Conservation (phyloP, 2,329 filamentous ascomycete genomes). For the Lecanosticta acicola region DNA sequence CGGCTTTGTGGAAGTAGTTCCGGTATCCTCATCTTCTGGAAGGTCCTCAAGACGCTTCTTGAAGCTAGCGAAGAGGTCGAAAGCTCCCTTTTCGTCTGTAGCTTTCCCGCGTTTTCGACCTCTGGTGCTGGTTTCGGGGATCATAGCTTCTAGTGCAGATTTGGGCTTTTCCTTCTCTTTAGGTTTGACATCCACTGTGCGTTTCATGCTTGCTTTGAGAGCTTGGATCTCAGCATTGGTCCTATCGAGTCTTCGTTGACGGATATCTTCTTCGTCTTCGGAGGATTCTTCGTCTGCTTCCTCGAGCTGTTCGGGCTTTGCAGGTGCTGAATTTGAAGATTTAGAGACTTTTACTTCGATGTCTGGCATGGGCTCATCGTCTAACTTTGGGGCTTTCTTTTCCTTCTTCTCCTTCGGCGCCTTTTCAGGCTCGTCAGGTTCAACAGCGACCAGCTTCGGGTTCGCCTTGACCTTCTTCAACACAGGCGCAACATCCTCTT, state of each 20-base stretch:
- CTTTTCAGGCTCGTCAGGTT: slow-evolving; percentile 25
- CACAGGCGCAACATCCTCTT: slow-evolving; percentile 55
- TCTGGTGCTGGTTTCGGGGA: slow-evolving; percentile 63
- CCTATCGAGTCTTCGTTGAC: slow-evolving; percentile 48
- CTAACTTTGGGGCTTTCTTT: slow-evolving; percentile 5
- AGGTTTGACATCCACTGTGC: slow-evolving; percentile 42
- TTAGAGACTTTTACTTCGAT: slow-evolving; percentile 1
- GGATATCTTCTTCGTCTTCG: slow-evolving; percentile 19
- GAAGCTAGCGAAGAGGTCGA: slow-evolving; percentile 74
- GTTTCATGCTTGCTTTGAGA: slow-evolving; percentile 74
- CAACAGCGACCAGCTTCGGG: slow-evolving; percentile 59
- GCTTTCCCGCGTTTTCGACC: slow-evolving; percentile 62
- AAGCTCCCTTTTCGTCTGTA: slow-evolving; percentile 49
- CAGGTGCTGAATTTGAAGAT: neutral
- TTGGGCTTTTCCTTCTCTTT: slow-evolving; percentile 54
- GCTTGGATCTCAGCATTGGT: slow-evolving; percentile 77
- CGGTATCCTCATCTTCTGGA: slow-evolving; percentile 12
- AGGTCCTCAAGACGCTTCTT: slow-evolving; percentile 63
- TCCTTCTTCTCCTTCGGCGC: slow-evolving; percentile 16
- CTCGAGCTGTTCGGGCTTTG: neutral
- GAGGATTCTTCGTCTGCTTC: slow-evolving; percentile 11
- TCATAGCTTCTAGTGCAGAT: slow-evolving; percentile 65
- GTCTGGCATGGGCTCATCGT: slow-evolving; percentile 11
- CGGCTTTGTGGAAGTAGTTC: slow-evolving; percentile 1
- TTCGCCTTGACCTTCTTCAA: slow-evolving; percentile 76